These are phyloP conservation scores for Aspergillus sp. DNA, from an alignment of 2,329 filamentous ascomycete species.

Conservation along the genomic window DNA sequence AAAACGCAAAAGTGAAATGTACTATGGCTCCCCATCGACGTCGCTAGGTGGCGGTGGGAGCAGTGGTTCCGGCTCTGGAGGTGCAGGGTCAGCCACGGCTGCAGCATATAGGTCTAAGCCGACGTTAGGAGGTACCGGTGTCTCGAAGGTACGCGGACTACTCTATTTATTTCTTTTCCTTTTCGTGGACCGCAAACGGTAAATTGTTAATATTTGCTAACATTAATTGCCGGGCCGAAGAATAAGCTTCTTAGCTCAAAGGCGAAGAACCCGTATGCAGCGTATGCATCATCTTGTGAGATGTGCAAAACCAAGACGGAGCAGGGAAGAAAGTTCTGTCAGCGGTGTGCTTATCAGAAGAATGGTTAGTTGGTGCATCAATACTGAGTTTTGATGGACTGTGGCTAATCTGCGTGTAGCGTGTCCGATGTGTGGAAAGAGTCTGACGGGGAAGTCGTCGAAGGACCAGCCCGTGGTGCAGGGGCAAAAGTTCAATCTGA, in stretches of 20 bases:
- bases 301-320: conserved; percentile 65
- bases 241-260: conserved; percentile 65
- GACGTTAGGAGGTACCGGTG: conserved; percentile 58
- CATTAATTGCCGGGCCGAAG: conserved; percentile 32
- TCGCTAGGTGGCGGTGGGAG: conserved; percentile 35
- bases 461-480: conserved; percentile 55
- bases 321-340: conserved; percentile 60
- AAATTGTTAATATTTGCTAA: not conserved
- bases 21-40: conserved; percentile 58
- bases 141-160: conserved; percentile 54
- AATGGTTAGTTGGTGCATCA: conserved; percentile 48
- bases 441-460: conserved; percentile 45
- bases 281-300: conserved; percentile 62
- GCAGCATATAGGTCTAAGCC: conserved; percentile 31
- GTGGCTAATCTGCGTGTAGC: conserved; percentile 39
- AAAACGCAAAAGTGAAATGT: conserved; percentile 68
- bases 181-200: no score
- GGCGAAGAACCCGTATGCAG: conserved; percentile 66
- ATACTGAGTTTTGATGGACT: no score
- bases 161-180: no score
- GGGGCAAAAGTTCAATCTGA: conserved; percentile 63
- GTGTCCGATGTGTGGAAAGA: conserved; percentile 65
- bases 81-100: not conserved
- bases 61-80: not conserved
- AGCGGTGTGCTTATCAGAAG: conserved; percentile 62